A percentile compares a stretch with the other conserved stretches of the same genome.
These are phyloP conservation scores for Lentinula lateritia DNA, from an alignment of 768 basidiomycete species.

Conservation along the genomic window DNA sequence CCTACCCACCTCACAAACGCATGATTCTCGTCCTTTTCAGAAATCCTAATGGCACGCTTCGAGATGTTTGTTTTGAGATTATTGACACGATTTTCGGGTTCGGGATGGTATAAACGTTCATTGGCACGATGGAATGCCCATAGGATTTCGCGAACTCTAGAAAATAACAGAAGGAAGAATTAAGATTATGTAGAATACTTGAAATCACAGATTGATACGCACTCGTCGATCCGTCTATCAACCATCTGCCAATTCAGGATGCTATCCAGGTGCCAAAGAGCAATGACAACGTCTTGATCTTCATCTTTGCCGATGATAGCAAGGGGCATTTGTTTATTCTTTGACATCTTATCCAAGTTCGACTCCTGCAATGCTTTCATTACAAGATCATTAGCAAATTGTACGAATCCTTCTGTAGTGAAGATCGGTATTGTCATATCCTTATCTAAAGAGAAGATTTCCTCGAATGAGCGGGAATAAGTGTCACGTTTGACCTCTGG, in stretches of 20 bases:
- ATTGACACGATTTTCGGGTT: neutral
- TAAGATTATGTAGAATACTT: neutral
- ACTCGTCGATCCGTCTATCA: constrained; percentile 4
- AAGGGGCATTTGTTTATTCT: neutral
- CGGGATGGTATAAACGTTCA: neutral
- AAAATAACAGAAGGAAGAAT: neutral
- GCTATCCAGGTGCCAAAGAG: neutral
- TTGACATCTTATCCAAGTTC: neutral
- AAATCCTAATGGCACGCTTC: neutral
- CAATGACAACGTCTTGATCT: neutral
- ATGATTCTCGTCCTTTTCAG: neutral
- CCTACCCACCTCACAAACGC: neutral
- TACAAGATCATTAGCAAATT: neutral
- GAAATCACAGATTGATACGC: neutral
- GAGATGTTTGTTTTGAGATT: neutral
- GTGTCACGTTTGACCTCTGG: constrained; percentile 5
- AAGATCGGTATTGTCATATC: constrained; percentile 5
- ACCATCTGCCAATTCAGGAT: constrained; percentile 4
- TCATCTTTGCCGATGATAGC: neutral
- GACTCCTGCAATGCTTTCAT: neutral
- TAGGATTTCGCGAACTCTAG: neutral
- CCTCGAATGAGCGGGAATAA: constrained; percentile 8
- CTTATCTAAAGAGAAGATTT: constrained; percentile 3
- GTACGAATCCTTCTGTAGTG: neutral
- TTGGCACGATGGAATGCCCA: constrained; percentile 1